These are phyloP conservation scores for Ogataea nitratoaversa DNA, from an alignment of 805 yeast species.

Conservation along the genomic window DNA sequence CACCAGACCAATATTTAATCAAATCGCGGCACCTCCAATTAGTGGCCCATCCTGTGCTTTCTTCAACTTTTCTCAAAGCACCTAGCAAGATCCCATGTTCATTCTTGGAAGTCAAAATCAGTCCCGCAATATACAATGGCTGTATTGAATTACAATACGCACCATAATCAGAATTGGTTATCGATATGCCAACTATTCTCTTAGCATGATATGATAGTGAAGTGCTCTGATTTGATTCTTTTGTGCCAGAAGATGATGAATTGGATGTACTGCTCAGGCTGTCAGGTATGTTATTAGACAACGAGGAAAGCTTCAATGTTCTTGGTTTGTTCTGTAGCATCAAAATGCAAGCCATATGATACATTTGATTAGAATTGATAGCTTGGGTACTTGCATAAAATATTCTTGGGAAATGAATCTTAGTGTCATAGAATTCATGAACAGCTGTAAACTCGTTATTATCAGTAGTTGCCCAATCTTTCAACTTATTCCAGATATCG, in stretches of 20 bases:
- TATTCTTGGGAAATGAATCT: slow-evolving; percentile 35
- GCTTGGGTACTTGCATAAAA: slow-evolving; percentile 38
- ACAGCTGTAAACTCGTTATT: slow-evolving; percentile 29
- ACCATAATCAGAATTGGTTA: slow-evolving; percentile 28
- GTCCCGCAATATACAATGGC: slow-evolving; percentile 26
- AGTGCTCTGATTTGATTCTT: slow-evolving; percentile 8
- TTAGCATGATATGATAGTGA: slow-evolving; percentile 35
- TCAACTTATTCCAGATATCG: slow-evolving; percentile 33
- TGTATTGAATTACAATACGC: slow-evolving; percentile 25
- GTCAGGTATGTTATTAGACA: slow-evolving; percentile 15
- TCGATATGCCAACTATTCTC: slow-evolving; percentile 33
- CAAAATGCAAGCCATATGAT: slow-evolving; percentile 39
- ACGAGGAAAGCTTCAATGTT: slow-evolving; percentile 23
- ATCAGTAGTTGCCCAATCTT: slow-evolving; percentile 30
- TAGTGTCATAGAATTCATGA: slow-evolving; percentile 25
- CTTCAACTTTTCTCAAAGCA: slow-evolving; percentile 23
- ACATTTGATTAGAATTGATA: slow-evolving; percentile 37
- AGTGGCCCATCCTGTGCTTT: slow-evolving; percentile 26
- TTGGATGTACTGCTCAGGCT: slow-evolving; percentile 5
- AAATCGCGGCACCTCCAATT: slow-evolving; percentile 24
- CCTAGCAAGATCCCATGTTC: slow-evolving; percentile 23
- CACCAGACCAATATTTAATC: slow-evolving; percentile 24
- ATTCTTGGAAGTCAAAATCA: slow-evolving; percentile 18
- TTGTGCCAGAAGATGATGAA: not conserved
- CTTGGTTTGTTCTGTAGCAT: slow-evolving; percentile 39